Conservation (phyloP, 164 flowering plant species). For the Annona cherimola region DNA sequence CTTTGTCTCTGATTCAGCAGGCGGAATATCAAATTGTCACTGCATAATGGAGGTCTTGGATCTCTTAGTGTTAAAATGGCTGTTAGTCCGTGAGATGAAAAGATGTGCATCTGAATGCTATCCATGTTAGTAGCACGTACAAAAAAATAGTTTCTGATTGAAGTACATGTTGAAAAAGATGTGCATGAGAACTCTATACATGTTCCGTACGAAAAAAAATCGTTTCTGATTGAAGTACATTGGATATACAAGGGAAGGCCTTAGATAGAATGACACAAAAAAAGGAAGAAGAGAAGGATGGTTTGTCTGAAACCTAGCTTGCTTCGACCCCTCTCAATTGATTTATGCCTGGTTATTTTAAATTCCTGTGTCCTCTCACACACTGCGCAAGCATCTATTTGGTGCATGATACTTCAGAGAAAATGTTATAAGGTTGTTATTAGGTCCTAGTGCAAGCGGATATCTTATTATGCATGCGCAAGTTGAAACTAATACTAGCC, state of each 20-base stretch:
- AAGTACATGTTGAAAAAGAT: not conserved
- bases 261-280: not conserved
- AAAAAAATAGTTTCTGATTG: too few species aligned
- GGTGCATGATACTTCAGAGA: not conserved
- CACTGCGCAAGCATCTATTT: not conserved
- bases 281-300: not conserved
- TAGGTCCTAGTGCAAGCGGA: not conserved
- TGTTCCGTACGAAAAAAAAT: not conserved
- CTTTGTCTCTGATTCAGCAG: too few species aligned
- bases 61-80: too few species aligned
- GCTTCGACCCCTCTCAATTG: not conserved
- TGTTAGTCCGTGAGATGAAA: too few species aligned
- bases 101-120: too few species aligned
- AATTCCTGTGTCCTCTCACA: not conserved
- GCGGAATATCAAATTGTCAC: too few species aligned
- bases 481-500: slow-evolving; percentile 9
- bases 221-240: not conserved
- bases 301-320: not conserved
- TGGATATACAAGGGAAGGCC: not conserved
- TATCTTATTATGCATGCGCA: not conserved
- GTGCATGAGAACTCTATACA: not conserved
- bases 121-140: too few species aligned
- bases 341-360: not conserved
- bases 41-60: too few species aligned
- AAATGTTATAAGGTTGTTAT: not conserved